Conservation (phyloP, 31 red algal genomes). For the Asparagopsis taxiformis region DNA sequence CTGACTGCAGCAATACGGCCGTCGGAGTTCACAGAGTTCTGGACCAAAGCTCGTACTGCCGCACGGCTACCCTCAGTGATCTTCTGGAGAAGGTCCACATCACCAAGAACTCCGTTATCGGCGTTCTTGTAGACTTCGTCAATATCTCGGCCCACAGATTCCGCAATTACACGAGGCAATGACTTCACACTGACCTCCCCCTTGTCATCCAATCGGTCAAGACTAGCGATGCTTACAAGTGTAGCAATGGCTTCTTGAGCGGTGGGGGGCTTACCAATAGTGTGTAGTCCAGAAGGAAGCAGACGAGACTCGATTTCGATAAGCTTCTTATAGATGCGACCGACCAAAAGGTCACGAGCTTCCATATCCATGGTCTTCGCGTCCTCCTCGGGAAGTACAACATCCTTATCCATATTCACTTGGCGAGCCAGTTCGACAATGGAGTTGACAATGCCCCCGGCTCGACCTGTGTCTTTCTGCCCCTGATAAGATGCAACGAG, state of each 20-base stretch:
- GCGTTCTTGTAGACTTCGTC: constrained; percentile 90
- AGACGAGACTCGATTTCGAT: constrained; percentile 98
- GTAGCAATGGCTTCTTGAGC: constrained; percentile 95
- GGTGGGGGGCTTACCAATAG: constrained; percentile 96
- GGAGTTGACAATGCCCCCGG: constrained; percentile 83
- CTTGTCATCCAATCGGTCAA: constrained; percentile 88
- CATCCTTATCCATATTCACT: constrained; percentile 96
- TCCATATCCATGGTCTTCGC: constrained; percentile 59
- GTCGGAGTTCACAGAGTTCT: constrained; percentile 87
- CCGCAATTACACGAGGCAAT: constrained; percentile 84
- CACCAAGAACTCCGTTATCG: constrained; percentile 78
- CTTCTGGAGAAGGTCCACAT: constrained; percentile 92
- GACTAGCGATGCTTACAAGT: constrained; percentile 94
- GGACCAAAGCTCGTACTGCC: constrained; percentile 77
- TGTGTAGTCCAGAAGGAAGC: constrained; percentile 96
- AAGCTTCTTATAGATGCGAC: constrained; percentile 90
- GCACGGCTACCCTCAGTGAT: constrained; percentile 90
- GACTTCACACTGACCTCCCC: constrained; percentile 63
- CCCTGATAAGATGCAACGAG: constrained; percentile 95
- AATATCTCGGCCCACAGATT: constrained; percentile 94
- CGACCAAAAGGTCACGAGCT: constrained; percentile 83
- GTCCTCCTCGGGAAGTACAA: constrained; percentile 77
- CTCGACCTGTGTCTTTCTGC: constrained; percentile 81
- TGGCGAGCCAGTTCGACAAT: constrained; percentile 90
- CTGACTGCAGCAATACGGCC: constrained; percentile 84